Base-by-base conservation (phyloP, 805 yeast genomes). In the Hanseniaspora taiwanica region DNA sequence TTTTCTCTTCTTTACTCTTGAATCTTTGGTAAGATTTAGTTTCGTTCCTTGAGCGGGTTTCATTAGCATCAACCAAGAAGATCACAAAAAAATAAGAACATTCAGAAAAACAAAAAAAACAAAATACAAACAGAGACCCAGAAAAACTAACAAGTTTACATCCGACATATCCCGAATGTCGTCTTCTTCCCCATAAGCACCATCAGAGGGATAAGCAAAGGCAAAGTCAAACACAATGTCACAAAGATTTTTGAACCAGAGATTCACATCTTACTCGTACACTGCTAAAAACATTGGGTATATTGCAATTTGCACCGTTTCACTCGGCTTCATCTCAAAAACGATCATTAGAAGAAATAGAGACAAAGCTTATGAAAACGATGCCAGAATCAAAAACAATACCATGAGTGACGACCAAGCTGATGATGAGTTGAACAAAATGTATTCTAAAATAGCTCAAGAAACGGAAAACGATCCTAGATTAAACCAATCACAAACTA, bases 331-430 rank as follows among this genome's bases (percentile, higher is more conserved):
- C 14, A 41, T 50, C 19, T 52, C 49, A 3, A 53, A 59, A 39
- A 46, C 58, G 7, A 47, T 55, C 16, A 59, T 65, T 21, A 60
- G 55, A 42, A 45, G 48, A n/a, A 55, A 53, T 27, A 64, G 65
- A 47, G 65, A 62, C 27, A 51, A 57, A 2, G 45, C 53, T 21
- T 67, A 58, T 47, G 45, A 45, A 24, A 65, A 69, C 13, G 54
- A 51, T 13, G 60, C 58, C 10, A 45, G 49, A 38, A 44, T 43
- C 2, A 37, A 37, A 3, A 42, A 34, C 4, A 38, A 46, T 14
- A 39, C 39, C 7, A 42, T 45, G 6, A 43, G 42, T 6, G 35
- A 40, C 6, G 27, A 42, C 16, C 39, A 27, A 5, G 45, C 24
- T 6, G 54, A 48, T 9, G 58, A 53, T 27, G 61, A 29, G 14